Conservation (phyloP, 2,329 filamentous ascomycete species). For the Penicillium sp. region DNA sequence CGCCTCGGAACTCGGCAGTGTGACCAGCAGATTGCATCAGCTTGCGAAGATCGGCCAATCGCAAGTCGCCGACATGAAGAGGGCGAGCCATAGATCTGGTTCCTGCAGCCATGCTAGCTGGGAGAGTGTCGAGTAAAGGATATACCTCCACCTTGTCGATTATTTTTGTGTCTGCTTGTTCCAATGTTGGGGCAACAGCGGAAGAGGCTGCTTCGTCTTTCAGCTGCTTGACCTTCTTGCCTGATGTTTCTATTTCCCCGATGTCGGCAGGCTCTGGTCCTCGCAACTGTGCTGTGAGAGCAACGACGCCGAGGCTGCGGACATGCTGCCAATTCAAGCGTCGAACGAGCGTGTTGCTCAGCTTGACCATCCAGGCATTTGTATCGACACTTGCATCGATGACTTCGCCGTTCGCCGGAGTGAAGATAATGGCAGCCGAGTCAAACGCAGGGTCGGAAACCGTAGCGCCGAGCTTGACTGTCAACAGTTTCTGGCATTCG, state of each 20-base stretch:
- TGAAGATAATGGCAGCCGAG: conserved; percentile 69
- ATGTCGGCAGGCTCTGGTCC: conserved; percentile 45
- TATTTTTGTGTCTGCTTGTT: conserved; percentile 9
- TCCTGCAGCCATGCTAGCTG: conserved; percentile 64
- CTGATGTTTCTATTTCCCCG: conserved; percentile 37
- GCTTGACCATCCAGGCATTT: conserved; percentile 92
- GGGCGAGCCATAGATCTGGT: conserved; percentile 78
- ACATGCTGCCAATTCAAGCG: conserved; percentile 94
- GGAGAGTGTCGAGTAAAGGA: conserved; percentile 61
- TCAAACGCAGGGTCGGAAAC: conserved; percentile 43
- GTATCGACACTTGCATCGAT: conserved; percentile 95
- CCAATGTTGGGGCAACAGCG: conserved; percentile 22
- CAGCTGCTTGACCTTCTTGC: conserved; percentile 54
- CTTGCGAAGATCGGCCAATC: conserved; percentile 81
- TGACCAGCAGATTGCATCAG: conserved; percentile 81
- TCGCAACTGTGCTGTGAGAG: conserved; percentile 75
- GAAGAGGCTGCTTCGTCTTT: conserved; percentile 47
- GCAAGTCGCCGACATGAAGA: conserved; percentile 89
- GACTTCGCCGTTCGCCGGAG: conserved; percentile 68
- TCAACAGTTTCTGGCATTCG: conserved; percentile 71
- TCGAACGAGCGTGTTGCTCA: conserved; percentile 80
- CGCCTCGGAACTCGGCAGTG: conserved; percentile 86
- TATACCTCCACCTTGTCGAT: conserved; percentile 34
- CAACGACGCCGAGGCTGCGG: conserved; percentile 83
- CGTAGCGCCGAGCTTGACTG: conserved; percentile 41